These are phyloP conservation scores for Erythrobasidium hasegawianum DNA, from an alignment of 1,284 basidiomycete species.

Conservation along the genomic window DNA sequence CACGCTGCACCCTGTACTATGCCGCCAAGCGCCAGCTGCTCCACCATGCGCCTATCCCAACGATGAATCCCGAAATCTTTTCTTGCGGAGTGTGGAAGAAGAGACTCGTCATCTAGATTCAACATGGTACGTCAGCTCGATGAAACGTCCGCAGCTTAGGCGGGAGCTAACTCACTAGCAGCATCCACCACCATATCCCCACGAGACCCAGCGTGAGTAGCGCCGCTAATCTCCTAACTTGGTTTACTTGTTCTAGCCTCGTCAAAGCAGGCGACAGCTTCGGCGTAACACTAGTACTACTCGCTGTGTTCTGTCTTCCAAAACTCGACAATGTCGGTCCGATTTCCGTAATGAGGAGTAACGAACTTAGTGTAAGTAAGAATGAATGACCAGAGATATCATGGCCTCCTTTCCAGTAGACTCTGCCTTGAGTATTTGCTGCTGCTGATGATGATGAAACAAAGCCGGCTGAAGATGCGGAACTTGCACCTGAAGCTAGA, in stretches of 20 bases:
- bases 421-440: conserved; percentile 12
- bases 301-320: neutral
- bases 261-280: neutral
- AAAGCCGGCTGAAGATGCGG: neutral
- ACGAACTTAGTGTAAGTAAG: conserved; percentile 74
- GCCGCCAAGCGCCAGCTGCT: conserved; percentile 17
- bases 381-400: conserved; percentile 94
- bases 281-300: neutral
- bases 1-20: no score
- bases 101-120: conserved; percentile 63
- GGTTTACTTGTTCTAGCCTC: conserved; percentile 14
- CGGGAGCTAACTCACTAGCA: conserved; percentile 47
- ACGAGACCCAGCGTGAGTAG: conserved; percentile 56
- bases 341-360: conserved; percentile 77
- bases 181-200: conserved; percentile 68
- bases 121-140: neutral
- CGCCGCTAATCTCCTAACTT: conserved; percentile 15
- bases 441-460: neutral
- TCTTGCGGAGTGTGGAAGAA: conserved; percentile 88
- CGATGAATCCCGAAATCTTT: conserved; percentile 70
- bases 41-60: conserved; percentile 28
- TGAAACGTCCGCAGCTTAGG: neutral
- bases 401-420: conserved; percentile 64
- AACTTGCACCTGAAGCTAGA: neutral
- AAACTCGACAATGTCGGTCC: conserved; percentile 47